A percentile compares a stretch with the other conserved stretches of the same genome.
Conservation (phyloP, 352 stramenopile species). For the Globisporangium heterothallicum region DNA sequence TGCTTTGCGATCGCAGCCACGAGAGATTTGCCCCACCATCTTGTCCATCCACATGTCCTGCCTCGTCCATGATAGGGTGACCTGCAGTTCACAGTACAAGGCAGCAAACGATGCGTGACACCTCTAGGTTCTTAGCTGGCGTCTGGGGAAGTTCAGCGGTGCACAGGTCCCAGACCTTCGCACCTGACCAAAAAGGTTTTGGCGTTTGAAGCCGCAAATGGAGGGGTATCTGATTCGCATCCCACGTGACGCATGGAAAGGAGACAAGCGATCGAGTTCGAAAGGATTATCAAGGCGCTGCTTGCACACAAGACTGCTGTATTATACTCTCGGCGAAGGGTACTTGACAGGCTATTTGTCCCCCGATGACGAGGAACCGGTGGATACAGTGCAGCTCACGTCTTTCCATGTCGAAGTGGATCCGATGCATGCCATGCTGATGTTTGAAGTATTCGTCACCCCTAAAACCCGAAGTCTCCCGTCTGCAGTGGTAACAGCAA, state of each 20-base stretch:
- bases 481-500: background rate
- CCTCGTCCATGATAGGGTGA: background rate
- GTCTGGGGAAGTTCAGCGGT: no score
- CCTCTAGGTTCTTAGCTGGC: background rate
- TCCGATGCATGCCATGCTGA: constrained; percentile 52
- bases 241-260: constrained; percentile 22
- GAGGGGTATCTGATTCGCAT: constrained; percentile 71
- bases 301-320: constrained; percentile 33
- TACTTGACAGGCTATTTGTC: constrained; percentile 48
- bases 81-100: background rate
- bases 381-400: constrained; percentile 62
- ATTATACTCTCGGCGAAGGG: constrained; percentile 63
- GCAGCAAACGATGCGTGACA: background rate
- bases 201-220: constrained; percentile 25
- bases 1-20: no score
- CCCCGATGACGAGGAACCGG: constrained; percentile 25
- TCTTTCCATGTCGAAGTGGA: constrained; percentile 54
- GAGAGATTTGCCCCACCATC: no score
- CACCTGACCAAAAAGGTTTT: no score
- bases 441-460: constrained; percentile 53
- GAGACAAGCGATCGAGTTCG: constrained; percentile 1
- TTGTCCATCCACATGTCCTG: background rate
- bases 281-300: constrained; percentile 1
- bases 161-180: no score
- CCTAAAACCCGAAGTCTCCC: constrained; percentile 11